Evolutionary conservation across 1,284 basidiomycete genomes (phyloP).

Genomic region (Phlebopus sp.): DNA sequence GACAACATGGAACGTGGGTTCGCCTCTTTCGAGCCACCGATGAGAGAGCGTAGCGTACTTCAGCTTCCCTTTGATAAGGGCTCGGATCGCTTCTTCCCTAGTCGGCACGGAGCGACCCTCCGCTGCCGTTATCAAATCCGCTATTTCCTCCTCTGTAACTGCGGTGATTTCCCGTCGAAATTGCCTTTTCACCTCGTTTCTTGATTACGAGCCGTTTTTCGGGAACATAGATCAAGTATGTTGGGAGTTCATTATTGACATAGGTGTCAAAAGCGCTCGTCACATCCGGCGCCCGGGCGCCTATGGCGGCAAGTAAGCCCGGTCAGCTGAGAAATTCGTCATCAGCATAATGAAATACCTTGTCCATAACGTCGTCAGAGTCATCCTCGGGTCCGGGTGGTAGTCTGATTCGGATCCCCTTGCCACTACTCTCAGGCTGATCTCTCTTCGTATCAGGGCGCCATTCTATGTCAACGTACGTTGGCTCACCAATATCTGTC

Average conservation of each 20-base stretch:
- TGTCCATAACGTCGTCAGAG: not conserved
- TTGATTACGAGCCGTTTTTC: conserved; percentile 28
- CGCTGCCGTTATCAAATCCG: conserved; percentile 33
- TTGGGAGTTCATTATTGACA: conserved; percentile 32
- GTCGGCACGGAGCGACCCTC: conserved; percentile 46
- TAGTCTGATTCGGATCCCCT: conserved; percentile 24
- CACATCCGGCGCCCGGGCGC: conserved; percentile 24
- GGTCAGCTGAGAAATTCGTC: not conserved
- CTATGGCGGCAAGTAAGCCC: conserved; percentile 12
- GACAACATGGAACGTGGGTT: conserved; percentile 56
- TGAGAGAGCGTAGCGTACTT: conserved; percentile 57
- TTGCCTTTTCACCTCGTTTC: conserved; percentile 30
- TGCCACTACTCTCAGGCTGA: conserved; percentile 27
- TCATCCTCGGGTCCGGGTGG: conserved; percentile 21
- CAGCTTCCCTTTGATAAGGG: conserved; percentile 47
- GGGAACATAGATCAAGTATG: conserved; percentile 28
- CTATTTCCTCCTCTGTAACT: conserved; percentile 26
- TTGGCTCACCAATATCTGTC: conserved; percentile 26
- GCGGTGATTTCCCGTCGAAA: conserved; percentile 25
- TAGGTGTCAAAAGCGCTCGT: conserved; percentile 21
- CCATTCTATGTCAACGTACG: not conserved
- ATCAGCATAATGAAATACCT: conserved; percentile 11
- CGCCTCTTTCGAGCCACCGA: conserved; percentile 65
- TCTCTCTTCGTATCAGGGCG: not conserved
- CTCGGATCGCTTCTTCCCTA: conserved; percentile 26